Base-by-base conservation (phyloP, 2,329 filamentous ascomycete species). In the Calonectria multiphialidica region DNA sequence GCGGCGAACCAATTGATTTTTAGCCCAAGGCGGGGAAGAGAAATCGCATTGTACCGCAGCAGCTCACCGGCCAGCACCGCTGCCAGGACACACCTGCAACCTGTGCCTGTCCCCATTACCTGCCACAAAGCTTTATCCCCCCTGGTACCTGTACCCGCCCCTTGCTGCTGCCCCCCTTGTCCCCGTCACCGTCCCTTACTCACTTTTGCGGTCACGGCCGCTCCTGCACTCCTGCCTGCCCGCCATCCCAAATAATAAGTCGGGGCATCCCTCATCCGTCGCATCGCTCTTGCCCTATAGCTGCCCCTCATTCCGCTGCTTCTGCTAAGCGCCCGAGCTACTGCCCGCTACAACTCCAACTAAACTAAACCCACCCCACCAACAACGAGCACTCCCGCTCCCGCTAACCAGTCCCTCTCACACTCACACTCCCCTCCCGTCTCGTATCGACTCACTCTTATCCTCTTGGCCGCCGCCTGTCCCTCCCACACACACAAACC, bases 161-260 rank as follows among this genome's bases (percentile, higher is more conserved):
- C 62, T 33, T 40, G 45, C 33, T 30, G 47, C 28, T 40, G 30
- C 37, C 37, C 64, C 66, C 30, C 35, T 30, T 42, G 49, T 57
- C 30, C 68, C 70, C 40, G 68, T 68, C 69, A 64, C 59, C 53
- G 16, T 28, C 64, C 49, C 18, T 33, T 47, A 8, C 68, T 53
- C 37, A 30, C 37, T 50, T 28, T 44, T 37, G 68, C 73, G 75
- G 73, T 71, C 76, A 77, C 70, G 70, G 68, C 55, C 18, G 44
- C 42, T 59, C 72, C 63, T 74, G 67, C 53, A 10, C 73, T 68
- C 45, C 68, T 71, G 67, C 59, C 72, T 71, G 71, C 74, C 76
- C 69, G 70, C 72, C 74, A 69, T 76, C 68, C n/a, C 10, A 72
- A 79, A 78, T 79, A 77, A 79, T 79, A 79, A 79, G 78, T 79